A percentile compares a stretch with the other conserved stretches of the same genome.
Conservation (phyloP, 306 rosid genomes). For the Vigna mungo region DNA sequence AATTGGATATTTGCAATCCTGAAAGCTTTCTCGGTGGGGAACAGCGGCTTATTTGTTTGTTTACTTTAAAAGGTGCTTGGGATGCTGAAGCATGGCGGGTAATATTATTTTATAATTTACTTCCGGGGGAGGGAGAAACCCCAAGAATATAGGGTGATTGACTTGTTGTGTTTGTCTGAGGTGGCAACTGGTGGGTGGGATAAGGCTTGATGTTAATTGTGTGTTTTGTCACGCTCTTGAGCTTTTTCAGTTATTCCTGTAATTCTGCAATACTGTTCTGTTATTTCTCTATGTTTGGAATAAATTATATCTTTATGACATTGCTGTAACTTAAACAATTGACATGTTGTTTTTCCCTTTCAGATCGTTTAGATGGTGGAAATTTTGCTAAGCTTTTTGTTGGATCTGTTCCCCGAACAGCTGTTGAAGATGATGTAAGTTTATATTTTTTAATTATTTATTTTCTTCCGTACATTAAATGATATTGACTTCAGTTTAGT, state of each 20-base stretch:
- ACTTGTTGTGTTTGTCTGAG: slow-evolving; percentile 17
- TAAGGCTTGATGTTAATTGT: slow-evolving; percentile 14
- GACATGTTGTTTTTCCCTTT: slow-evolving; percentile 28
- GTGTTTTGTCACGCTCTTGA: neutral
- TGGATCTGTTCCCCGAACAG: slow-evolving; percentile 93
- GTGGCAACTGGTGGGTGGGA: slow-evolving; percentile 25
- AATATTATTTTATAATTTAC: slow-evolving; percentile 32
- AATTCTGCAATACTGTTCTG: neutral
- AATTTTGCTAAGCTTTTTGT: slow-evolving; percentile 88
- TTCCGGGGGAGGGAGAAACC: neutral
- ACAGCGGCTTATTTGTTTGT: neutral
- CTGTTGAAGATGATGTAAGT: slow-evolving; percentile 87
- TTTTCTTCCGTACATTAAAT: slow-evolving; percentile 16
- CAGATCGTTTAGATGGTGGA: slow-evolving; percentile 71
- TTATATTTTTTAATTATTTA: neutral
- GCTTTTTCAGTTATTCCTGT: slow-evolving; percentile 27
- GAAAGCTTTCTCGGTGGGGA: slow-evolving; percentile 11
- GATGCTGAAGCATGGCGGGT: neutral
- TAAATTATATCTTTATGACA: neutral
- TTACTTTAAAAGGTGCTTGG: neutral
- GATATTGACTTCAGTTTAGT: slow-evolving; percentile 14
- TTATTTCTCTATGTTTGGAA: neutral
- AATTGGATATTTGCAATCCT: neutral
- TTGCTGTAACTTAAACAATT: slow-evolving; percentile 25
- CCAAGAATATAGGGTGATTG: slow-evolving; percentile 13